Conservation (phyloP, 768 basidiomycete species). For the Gelatoporia subvermispora region DNA sequence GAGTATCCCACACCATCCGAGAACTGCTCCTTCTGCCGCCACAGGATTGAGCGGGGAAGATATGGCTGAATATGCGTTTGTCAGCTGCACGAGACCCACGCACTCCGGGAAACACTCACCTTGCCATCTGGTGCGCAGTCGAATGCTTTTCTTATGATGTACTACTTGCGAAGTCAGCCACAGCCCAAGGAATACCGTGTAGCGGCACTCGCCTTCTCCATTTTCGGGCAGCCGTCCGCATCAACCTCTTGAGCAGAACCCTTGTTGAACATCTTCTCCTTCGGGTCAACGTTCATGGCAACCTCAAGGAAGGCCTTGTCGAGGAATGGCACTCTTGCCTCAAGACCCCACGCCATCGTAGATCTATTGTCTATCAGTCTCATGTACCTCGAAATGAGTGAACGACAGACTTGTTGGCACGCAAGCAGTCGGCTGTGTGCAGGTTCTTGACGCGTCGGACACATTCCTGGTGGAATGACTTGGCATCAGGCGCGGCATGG, state of each 20-base stretch:
- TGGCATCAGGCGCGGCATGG: slow-evolving; percentile 90
- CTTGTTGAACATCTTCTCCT: slow-evolving; percentile 86
- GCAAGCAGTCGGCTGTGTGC: slow-evolving; percentile 94
- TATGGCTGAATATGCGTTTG: slow-evolving; percentile 60
- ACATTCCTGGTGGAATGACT: slow-evolving; percentile 91
- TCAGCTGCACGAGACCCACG: slow-evolving; percentile 1
- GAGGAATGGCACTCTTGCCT: slow-evolving; percentile 97
- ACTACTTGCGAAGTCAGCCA: slow-evolving; percentile 39
- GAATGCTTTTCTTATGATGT: slow-evolving; percentile 94
- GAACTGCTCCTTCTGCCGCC: slow-evolving; percentile 99
- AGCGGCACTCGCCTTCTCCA: slow-evolving; percentile 77
- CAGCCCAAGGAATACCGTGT: not conserved
- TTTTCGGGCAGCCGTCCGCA: slow-evolving; percentile 80
- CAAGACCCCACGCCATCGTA: slow-evolving; percentile 99
- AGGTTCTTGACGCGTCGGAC: slow-evolving; percentile 95
- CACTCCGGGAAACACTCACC: slow-evolving; percentile 26
- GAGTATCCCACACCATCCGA: slow-evolving; percentile 98
- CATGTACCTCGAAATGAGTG: not conserved
- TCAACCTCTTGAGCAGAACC: slow-evolving; percentile 71
- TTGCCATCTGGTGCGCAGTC: slow-evolving; percentile 80
- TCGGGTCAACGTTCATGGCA: slow-evolving; percentile 84
- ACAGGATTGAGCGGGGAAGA: slow-evolving; percentile 89
- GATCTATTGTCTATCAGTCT: slow-evolving; percentile 45
- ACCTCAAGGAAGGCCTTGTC: slow-evolving; percentile 95
- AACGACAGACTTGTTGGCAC: slow-evolving; percentile 85